Evolutionary conservation across 257 asterid genomes (phyloP).

Genomic region (Solanum infundibuliforme): DNA sequence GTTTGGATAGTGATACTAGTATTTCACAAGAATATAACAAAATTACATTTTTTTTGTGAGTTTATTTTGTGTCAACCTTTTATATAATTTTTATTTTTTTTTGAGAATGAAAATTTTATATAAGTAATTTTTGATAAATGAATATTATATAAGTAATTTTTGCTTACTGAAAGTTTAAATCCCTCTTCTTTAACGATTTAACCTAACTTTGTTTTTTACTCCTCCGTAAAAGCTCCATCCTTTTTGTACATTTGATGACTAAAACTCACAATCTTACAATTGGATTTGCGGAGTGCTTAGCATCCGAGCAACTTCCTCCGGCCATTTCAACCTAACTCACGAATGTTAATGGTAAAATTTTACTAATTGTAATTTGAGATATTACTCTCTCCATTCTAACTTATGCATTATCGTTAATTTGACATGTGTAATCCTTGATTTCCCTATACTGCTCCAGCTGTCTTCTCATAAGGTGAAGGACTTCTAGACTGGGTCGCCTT

Average conservation of each 20-base stretch:
- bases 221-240: background rate
- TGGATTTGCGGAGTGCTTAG: background rate
- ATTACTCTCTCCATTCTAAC: background rate
- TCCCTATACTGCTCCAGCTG: background rate
- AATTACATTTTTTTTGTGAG: background rate
- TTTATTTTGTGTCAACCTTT: background rate
- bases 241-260: background rate
- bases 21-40: background rate
- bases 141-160: background rate
- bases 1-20: background rate
- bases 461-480: background rate
- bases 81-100: background rate
- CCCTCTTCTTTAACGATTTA: background rate
- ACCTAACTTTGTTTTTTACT: background rate
- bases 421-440: background rate
- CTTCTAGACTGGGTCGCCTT: background rate
- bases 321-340: background rate
- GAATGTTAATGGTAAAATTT: background rate
- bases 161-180: background rate
- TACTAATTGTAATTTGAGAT: background rate
- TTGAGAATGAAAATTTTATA: background rate
- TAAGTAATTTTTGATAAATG: no score
- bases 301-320: background rate
- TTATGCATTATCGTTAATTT: background rate
- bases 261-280: background rate